Conservation (phyloP, 164 flowering plant genomes). For the Santalum album region DNA sequence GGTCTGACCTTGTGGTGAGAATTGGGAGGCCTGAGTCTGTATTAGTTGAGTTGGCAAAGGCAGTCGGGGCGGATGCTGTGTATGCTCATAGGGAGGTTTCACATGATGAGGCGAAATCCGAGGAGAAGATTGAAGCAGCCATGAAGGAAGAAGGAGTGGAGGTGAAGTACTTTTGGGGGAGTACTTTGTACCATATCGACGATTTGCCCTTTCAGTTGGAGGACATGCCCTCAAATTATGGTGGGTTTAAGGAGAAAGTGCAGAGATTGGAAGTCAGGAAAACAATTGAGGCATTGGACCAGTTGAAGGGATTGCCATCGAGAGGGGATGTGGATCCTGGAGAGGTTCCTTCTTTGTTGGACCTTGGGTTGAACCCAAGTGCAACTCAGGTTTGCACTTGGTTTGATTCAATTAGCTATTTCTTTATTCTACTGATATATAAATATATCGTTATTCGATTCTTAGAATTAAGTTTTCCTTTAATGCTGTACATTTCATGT, state of each 20-base stretch:
- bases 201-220: conserved; percentile 86
- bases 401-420: no score
- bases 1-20: conserved; percentile 81
- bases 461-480: no score
- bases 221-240: conserved; percentile 78
- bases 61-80: conserved; percentile 79
- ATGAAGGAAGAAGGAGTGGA: conserved; percentile 87
- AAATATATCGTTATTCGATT: no score
- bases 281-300: conserved; percentile 70
- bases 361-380: conserved; percentile 64
- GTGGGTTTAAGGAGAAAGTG: conserved; percentile 80
- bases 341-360: conserved; percentile 71
- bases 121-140: conserved; percentile 68
- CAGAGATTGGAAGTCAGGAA: conserved; percentile 61
- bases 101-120: conserved; percentile 63
- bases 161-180: conserved; percentile 95
- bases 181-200: conserved; percentile 82
- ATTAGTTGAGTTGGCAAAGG: conserved; percentile 62
- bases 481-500: no score
- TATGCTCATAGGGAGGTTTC: conserved; percentile 77
- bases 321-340: conserved; percentile 86
- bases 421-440: no score
- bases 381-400: conserved; percentile 45
- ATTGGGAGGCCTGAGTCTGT: conserved; percentile 81
- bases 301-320: conserved; percentile 63